Conservation (phyloP, 1,139 yeast species). For the Taiozyma sp. region DNA sequence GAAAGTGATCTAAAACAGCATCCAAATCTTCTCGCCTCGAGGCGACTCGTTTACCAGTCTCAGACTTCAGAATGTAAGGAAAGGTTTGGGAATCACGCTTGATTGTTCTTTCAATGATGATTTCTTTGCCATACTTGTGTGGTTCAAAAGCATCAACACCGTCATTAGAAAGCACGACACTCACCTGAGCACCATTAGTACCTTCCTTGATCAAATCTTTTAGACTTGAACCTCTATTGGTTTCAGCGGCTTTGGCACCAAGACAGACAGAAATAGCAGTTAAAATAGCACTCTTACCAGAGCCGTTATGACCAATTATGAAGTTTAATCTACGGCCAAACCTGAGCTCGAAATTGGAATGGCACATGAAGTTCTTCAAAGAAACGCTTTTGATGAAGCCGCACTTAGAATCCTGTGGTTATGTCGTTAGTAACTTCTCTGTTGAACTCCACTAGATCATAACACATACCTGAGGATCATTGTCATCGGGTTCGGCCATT, state of each 20-base stretch:
- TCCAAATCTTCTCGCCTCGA: constrained; percentile 62
- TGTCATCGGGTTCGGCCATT: background rate
- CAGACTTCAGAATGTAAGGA: constrained; percentile 50
- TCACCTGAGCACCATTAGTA: constrained; percentile 54
- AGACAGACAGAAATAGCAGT: constrained; percentile 89
- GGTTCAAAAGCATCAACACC: constrained; percentile 64
- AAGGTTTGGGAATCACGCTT: constrained; percentile 38
- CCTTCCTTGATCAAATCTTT: constrained; percentile 79
- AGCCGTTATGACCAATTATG: constrained; percentile 91
- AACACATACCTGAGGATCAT: constrained; percentile 3
- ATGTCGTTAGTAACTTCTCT: background rate
- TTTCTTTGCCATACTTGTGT: constrained; percentile 60
- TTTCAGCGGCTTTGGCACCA: constrained; percentile 93
- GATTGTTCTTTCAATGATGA: constrained; percentile 69
- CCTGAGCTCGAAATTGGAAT: constrained; percentile 67
- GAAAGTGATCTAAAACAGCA: constrained; percentile 62
- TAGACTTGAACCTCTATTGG: constrained; percentile 75
- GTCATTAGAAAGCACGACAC: constrained; percentile 55
- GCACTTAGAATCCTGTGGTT: constrained; percentile 6
- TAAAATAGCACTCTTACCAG: constrained; percentile 90
- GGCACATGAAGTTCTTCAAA: constrained; percentile 78
- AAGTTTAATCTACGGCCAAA: constrained; percentile 87
- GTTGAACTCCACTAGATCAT: background rate
- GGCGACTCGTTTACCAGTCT: constrained; percentile 48
- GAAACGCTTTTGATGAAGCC: constrained; percentile 48